These are phyloP conservation scores for Colletotrichum phormii DNA, from an alignment of 2,329 filamentous ascomycete species.

Conservation along the genomic window DNA sequence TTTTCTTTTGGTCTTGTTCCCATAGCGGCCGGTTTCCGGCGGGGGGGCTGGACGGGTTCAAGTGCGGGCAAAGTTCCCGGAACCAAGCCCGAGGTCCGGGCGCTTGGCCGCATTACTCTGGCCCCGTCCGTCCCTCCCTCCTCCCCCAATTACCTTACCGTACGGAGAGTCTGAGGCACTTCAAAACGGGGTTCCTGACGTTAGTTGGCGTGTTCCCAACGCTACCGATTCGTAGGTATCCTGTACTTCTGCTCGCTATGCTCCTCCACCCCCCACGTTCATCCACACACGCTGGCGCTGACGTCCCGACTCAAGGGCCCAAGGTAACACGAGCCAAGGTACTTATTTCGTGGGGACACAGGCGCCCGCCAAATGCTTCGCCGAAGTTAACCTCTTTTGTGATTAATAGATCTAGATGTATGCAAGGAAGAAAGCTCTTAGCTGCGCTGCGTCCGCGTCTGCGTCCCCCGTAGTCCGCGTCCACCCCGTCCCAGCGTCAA, in stretches of 20 bases:
- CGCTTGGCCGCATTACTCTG: not conserved
- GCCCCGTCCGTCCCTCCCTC: not conserved
- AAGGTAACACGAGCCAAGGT: too few relatives aligned
- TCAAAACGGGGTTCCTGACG: not conserved
- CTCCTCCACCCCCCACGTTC: not conserved
- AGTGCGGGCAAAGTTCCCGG: slow-evolving; percentile 25
- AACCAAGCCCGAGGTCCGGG: slow-evolving; percentile 19
- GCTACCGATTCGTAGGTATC: not conserved
- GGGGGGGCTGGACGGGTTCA: not conserved
- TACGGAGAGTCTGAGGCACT: not conserved
- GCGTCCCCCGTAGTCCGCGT: not conserved
- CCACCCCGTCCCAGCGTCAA: slow-evolving; percentile 12
- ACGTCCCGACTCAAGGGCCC: too few relatives aligned
- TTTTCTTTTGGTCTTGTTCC: not conserved
- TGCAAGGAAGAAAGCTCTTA: slow-evolving; percentile 31
- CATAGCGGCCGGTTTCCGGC: not conserved
- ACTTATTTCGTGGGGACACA: not conserved
- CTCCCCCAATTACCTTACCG: not conserved
- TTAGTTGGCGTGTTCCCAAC: not conserved
- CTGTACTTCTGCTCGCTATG: not conserved
- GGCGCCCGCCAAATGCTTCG: not conserved
- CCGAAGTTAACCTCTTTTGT: slow-evolving; percentile 29
- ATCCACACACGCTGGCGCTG: not conserved
- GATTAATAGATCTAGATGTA: slow-evolving; percentile 35
- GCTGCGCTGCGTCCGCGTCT: slow-evolving; percentile 6